These are phyloP conservation scores for Saxophila tyrrhenica DNA, from an alignment of 495 filamentous ascomycete genomes.

Conservation along the genomic window DNA sequence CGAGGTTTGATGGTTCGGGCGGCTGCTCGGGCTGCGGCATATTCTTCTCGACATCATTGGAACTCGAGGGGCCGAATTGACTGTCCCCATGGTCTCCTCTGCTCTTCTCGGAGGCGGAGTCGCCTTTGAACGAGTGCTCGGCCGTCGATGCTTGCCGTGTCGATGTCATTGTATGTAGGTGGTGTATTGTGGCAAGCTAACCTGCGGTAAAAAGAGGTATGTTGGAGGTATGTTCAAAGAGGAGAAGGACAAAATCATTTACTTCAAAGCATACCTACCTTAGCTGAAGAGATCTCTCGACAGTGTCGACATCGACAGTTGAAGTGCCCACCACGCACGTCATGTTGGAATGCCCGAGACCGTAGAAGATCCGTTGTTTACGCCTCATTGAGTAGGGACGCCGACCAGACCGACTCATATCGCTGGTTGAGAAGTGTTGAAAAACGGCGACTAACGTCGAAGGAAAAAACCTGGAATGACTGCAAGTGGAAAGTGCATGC, in stretches of 20 bases:
- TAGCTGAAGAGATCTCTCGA: not conserved
- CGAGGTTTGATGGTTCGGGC: slow-evolving; percentile 4
- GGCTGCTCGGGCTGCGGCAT: not conserved
- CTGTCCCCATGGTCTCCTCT: too few relatives aligned
- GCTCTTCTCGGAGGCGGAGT: not conserved
- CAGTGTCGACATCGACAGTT: not conserved
- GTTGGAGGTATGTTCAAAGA: too few relatives aligned
- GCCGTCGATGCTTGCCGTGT: too few relatives aligned
- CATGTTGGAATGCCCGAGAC: not conserved
- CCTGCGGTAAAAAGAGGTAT: too few relatives aligned
- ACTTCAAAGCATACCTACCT: too few relatives aligned
- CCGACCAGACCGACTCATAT: not conserved
- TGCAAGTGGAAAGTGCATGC: not conserved
- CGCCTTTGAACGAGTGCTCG: not conserved
- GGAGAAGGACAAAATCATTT: too few relatives aligned
- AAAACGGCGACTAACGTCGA: too few relatives aligned
- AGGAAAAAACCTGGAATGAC: not conserved
- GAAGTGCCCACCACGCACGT: not conserved
- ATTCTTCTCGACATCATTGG: not conserved
- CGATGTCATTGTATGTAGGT: too few relatives aligned
- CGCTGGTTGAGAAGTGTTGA: not conserved
- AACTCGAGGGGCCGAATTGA: too few relatives aligned
- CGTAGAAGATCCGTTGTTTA: too few relatives aligned
- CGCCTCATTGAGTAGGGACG: not conserved
- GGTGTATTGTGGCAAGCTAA: too few relatives aligned